Percentiles rank a stretch among this genome's conserved stretches.
phyloP scores from a whole-genome alignment of 352 stramenopile species.

The Phytophthora pinifolia region DNA sequence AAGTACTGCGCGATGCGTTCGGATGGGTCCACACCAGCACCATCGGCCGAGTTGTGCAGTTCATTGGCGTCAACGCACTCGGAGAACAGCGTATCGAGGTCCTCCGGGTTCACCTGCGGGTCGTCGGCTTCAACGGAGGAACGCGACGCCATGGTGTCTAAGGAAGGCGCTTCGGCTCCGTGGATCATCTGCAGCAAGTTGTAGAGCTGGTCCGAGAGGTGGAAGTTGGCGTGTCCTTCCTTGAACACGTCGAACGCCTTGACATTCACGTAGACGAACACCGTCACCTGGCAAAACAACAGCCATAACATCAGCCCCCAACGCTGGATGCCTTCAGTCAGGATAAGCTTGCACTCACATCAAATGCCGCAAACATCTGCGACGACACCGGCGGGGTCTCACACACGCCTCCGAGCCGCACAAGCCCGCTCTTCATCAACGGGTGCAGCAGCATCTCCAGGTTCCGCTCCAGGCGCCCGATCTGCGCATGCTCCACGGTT shows the following conservation, averaged over 20 bases:
- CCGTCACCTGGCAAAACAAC: slow-evolving; percentile 28
- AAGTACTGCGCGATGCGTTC: slow-evolving; percentile 50
- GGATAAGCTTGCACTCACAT: slow-evolving; percentile 22
- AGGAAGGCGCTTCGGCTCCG: slow-evolving; percentile 10
- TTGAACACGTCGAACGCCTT: slow-evolving; percentile 68
- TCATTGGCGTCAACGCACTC: slow-evolving; percentile 47
- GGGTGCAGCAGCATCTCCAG: slow-evolving; percentile 62
- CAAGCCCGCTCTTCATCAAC: slow-evolving; percentile 60
- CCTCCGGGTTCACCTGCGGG: slow-evolving; percentile 32
- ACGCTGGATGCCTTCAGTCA: not conserved
- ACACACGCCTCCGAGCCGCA: slow-evolving; percentile 51
- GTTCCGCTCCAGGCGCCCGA: slow-evolving; percentile 62
- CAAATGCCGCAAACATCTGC: slow-evolving; percentile 73
- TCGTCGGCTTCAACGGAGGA: slow-evolving; percentile 11
- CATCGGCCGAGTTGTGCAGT: slow-evolving; percentile 16
- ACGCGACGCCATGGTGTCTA: slow-evolving; percentile 9
- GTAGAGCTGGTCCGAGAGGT: slow-evolving; percentile 67
- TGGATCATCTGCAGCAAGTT: slow-evolving; percentile 54
- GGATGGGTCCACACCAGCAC: slow-evolving; percentile 25
- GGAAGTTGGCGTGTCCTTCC: slow-evolving; percentile 56
- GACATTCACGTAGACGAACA: slow-evolving; percentile 62
- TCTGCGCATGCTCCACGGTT: slow-evolving; percentile 44
- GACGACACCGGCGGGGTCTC: slow-evolving; percentile 39
- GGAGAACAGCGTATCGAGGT: slow-evolving; percentile 71
- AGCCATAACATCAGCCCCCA: slow-evolving; percentile 2